Conservation (phyloP, 1,139 yeast genomes). For the Pichia sp. region DNA sequence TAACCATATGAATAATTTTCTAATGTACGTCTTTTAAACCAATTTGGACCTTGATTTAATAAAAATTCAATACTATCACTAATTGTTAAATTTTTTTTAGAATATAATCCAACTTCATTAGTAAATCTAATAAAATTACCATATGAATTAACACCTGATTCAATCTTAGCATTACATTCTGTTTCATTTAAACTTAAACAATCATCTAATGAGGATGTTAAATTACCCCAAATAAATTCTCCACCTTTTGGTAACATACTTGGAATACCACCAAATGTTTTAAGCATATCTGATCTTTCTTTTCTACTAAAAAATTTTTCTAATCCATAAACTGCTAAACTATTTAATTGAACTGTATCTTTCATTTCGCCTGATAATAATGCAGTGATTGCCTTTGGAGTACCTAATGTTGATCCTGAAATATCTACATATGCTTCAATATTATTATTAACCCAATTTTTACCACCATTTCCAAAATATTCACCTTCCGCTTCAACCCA, state of each 20-base stretch:
- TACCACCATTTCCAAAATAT: conserved; percentile 81
- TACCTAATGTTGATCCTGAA: conserved; percentile 82
- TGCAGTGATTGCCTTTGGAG: conserved; percentile 91
- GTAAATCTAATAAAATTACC: conserved; percentile 75
- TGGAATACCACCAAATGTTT: conserved; percentile 89
- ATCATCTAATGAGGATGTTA: conserved; percentile 57
- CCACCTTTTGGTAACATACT: conserved; percentile 98
- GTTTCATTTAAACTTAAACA: conserved; percentile 19
- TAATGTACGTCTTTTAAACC: conserved; percentile 61
- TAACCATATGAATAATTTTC: conserved; percentile 77
- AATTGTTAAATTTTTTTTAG: conserved; percentile 56
- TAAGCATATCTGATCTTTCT: conserved; percentile 79
- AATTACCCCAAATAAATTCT: conserved; percentile 76
- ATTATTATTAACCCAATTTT: conserved; percentile 77
- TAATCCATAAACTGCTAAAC: conserved; percentile 87
- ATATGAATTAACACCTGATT: conserved; percentile 39
- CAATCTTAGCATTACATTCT: conserved; percentile 17
- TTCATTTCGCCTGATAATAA: conserved; percentile 94
- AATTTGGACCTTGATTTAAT: conserved; percentile 58
- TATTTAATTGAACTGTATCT: conserved; percentile 90
- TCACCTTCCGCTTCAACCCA: conserved; percentile 92
- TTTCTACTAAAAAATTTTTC: conserved; percentile 87
- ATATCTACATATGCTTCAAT: conserved; percentile 78
- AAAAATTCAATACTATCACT: conserved; percentile 60
- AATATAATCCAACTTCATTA: conserved; percentile 35